Percentiles rank a stretch among this genome's conserved stretches.
These are phyloP conservation scores for Hypoxylon rickii DNA, from an alignment of 495 filamentous ascomycete genomes.

Conservation along the genomic window DNA sequence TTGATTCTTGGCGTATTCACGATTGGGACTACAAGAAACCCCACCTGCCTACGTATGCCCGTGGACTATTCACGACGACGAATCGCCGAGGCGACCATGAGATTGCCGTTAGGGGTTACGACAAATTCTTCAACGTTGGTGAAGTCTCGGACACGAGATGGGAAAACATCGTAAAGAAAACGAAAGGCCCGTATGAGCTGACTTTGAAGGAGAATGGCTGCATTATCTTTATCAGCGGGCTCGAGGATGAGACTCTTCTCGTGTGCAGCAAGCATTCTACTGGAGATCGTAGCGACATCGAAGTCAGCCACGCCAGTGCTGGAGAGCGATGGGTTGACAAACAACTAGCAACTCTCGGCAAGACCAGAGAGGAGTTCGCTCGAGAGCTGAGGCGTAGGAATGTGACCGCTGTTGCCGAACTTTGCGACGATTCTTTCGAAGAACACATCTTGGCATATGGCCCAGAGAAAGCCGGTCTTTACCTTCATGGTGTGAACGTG, in stretches of 20 bases:
- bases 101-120: constrained; percentile 87
- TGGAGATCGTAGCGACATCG: constrained; percentile 67
- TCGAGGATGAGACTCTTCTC: constrained; percentile 83
- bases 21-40: constrained; percentile 93
- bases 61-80: constrained; percentile 85
- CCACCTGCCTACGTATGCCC: constrained; percentile 84
- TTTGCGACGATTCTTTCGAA: constrained; percentile 95
- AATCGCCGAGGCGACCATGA: constrained; percentile 66
- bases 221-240: constrained; percentile 94
- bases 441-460: constrained; percentile 94
- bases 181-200: constrained; percentile 88
- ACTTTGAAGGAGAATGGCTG: constrained; percentile 98
- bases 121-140: constrained; percentile 96
- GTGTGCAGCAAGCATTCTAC: constrained; percentile 99
- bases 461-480: constrained; percentile 83
- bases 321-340: constrained; percentile 85
- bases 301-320: constrained; percentile 78
- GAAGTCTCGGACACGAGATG: constrained; percentile 81
- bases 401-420: constrained; percentile 89
- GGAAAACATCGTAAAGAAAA: constrained; percentile 75
- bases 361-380: constrained; percentile 76
- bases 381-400: constrained; percentile 76
- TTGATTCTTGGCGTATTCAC: constrained; percentile 90
- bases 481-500: constrained; percentile 93
- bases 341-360: constrained; percentile 75